Conservation (phyloP, 2,329 filamentous ascomycete genomes). For the Penicillium decumbens region DNA sequence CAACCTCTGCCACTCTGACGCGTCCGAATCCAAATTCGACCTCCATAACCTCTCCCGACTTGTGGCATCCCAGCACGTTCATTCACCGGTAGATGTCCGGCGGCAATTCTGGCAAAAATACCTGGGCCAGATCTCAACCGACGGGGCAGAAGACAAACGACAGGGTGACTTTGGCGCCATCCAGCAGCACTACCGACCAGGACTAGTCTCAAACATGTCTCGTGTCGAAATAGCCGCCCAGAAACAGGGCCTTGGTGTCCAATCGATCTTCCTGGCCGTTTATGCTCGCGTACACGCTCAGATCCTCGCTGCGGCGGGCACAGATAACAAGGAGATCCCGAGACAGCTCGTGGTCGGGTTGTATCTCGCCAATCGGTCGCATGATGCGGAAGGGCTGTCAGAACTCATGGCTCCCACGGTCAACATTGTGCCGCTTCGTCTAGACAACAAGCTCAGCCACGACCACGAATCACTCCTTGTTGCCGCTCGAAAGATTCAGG, state of each 20-base stretch:
- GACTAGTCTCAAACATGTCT: conserved; percentile 42
- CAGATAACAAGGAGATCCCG: conserved; percentile 5
- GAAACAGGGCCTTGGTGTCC: conserved; percentile 59
- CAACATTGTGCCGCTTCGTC: conserved; percentile 68
- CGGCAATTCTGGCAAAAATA: conserved; percentile 46
- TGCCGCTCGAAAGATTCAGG: conserved; percentile 60
- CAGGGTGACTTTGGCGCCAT: conserved; percentile 18
- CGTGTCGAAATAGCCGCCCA: conserved; percentile 45
- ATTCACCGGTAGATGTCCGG: conserved; percentile 27
- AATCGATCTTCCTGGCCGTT: conserved; percentile 70
- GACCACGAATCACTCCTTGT: conserved; percentile 38
- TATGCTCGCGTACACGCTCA: conserved; percentile 54
- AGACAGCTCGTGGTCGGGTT: conserved; percentile 63
- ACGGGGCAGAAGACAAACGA: not conserved
- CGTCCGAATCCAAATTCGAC: conserved; percentile 13
- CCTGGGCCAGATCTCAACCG: conserved; percentile 21
- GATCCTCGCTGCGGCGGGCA: conserved; percentile 12
- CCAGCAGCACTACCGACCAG: conserved; percentile 44
- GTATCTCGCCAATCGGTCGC: conserved; percentile 73
- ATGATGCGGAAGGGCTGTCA: conserved; percentile 49
- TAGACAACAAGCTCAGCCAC: conserved; percentile 37
- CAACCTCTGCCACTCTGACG: conserved; percentile 36
- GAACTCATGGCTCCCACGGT: conserved; percentile 64
- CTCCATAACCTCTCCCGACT: conserved; percentile 39
- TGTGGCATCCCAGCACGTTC: conserved; percentile 33